These are phyloP conservation scores for Malassezia japonica DNA, from an alignment of 1,284 basidiomycete genomes.

Conservation along the genomic window DNA sequence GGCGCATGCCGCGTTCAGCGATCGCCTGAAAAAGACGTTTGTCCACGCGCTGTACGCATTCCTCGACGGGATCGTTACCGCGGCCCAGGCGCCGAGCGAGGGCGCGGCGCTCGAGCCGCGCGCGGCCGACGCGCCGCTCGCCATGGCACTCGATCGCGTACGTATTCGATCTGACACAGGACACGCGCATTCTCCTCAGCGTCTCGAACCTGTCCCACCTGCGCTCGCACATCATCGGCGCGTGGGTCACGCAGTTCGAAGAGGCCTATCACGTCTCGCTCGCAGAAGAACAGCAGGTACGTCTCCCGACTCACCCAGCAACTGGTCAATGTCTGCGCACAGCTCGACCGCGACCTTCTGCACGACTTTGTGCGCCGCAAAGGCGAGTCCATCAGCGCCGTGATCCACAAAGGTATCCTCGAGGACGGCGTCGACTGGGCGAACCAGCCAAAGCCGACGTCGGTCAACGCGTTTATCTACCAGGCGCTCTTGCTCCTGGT, in stretches of 20 bases:
- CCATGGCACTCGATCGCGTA: background rate
- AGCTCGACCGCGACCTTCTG: constrained; percentile 78
- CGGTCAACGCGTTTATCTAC: constrained; percentile 90
- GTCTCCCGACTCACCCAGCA: constrained; percentile 51
- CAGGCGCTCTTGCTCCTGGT: constrained; percentile 78
- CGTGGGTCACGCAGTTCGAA: constrained; percentile 70
- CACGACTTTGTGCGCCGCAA: constrained; percentile 75
- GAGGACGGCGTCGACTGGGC: constrained; percentile 78
- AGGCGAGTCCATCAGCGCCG: constrained; percentile 58
- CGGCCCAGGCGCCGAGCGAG: constrained; percentile 54
- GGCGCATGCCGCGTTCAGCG: constrained; percentile 27
- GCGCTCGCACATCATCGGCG: constrained; percentile 62
- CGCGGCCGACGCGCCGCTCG: background rate
- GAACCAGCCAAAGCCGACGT: constrained; percentile 65
- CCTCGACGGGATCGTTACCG: constrained; percentile 73
- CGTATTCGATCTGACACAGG: constrained; percentile 36
- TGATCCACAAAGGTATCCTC: constrained; percentile 70
- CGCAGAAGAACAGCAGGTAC: constrained; percentile 60
- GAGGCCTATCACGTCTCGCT: constrained; percentile 66
- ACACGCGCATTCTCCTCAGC: constrained; percentile 75
- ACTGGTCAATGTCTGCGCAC: constrained; percentile 65
- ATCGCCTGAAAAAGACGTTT: constrained; percentile 75
- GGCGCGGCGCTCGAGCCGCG: constrained; percentile 18
- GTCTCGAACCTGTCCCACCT: constrained; percentile 80
- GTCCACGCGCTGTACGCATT: constrained; percentile 78